Conservation (phyloP, 2,329 filamentous ascomycete species). For the Aspergillus jensenii region DNA sequence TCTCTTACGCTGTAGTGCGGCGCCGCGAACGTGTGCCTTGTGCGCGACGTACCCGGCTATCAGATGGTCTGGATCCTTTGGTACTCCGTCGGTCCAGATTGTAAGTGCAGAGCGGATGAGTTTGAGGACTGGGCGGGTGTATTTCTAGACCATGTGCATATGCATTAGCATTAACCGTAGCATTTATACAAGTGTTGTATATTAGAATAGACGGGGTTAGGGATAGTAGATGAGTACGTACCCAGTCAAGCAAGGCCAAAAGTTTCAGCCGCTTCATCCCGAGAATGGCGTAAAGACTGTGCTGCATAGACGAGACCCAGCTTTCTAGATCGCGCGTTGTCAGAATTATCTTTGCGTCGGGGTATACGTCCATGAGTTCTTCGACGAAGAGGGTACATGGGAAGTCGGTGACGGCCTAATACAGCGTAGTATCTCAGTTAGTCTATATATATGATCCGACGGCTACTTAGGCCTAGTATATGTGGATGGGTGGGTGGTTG, state of each 20-base stretch:
- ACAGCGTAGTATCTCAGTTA: neutral
- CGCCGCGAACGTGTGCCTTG: neutral
- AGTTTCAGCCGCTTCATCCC: neutral
- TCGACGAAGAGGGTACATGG: constrained; percentile 17
- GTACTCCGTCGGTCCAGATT: neutral
- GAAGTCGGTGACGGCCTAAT: constrained; percentile 14
- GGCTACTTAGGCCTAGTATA: too few relatives aligned
- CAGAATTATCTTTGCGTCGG: constrained; percentile 20
- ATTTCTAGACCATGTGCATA: neutral
- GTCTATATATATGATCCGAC: neutral
- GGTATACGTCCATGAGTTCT: constrained; percentile 21
- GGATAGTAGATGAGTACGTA: neutral
- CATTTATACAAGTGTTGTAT: too few relatives aligned
- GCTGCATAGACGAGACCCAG: constrained; percentile 6
- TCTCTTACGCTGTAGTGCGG: neutral
- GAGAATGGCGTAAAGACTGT: constrained; percentile 9
- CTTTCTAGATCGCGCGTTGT: constrained; percentile 5
- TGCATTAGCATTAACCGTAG: too few relatives aligned
- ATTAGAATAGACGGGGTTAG: neutral
- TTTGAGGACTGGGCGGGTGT: neutral
- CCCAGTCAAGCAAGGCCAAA: neutral
- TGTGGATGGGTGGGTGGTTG: too few relatives aligned
- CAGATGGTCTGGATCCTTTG: neutral
- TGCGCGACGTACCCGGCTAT: neutral
- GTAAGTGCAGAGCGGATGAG: neutral